Conservation (phyloP, 495 filamentous ascomycete genomes). For the Lasiosphaeria miniovina region DNA sequence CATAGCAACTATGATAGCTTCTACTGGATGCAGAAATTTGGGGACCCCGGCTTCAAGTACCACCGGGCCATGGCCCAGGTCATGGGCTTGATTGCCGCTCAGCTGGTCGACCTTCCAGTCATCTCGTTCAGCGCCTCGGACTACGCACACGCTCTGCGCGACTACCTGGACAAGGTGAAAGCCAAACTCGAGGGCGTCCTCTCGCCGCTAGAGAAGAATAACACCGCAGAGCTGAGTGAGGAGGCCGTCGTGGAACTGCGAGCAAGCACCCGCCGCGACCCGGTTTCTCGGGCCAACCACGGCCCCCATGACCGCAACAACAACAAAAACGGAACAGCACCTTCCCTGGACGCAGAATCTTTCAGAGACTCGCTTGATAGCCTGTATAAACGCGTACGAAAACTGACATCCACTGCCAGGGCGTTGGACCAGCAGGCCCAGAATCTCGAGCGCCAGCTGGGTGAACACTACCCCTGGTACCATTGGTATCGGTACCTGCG, state of each 20-base stretch:
- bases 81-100: conserved; percentile 72
- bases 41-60: conserved; percentile 80
- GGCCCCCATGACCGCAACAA: conserved; percentile 33
- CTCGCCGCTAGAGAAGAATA: conserved; percentile 8
- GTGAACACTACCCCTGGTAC: conserved; percentile 76
- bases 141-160: conserved; percentile 64
- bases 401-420: conserved; percentile 55
- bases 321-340: conserved; percentile 35
- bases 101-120: conserved; percentile 74
- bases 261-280: conserved; percentile 42
- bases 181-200: conserved; percentile 48
- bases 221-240: conserved; percentile 31
- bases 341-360: conserved; percentile 46
- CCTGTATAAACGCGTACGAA: conserved; percentile 47
- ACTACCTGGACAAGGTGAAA: conserved; percentile 67
- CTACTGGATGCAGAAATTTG: conserved; percentile 80
- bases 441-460: conserved; percentile 62
- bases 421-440: conserved; percentile 59
- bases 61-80: conserved; percentile 79
- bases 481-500: conserved; percentile 65
- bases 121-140: conserved; percentile 72
- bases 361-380: conserved; percentile 46
- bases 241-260: conserved; percentile 51
- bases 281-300: conserved; percentile 25
- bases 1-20: conserved; percentile 93